Base-by-base conservation (phyloP, 2,329 filamentous ascomycete genomes). In the Albifimbria verrucaria region DNA sequence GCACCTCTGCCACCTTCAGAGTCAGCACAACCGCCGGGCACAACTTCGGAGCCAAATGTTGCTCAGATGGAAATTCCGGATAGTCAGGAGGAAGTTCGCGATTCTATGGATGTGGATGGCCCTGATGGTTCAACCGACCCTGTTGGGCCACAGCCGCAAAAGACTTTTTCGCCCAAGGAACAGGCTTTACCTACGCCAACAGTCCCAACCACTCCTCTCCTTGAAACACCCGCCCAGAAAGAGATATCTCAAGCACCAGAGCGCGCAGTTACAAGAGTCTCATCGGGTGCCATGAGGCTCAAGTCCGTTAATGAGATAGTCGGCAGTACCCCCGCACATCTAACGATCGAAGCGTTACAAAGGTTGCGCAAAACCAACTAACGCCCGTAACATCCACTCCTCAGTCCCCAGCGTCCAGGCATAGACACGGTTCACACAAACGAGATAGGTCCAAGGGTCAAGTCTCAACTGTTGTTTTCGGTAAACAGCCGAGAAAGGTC, bases 401-500 rank as follows among this genome's bases (percentile, higher is more conserved):
- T 51, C 75, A 71, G 56, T 79, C 76, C 15, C 73, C 76, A 4
- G 65, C 65, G 2, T 58, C 67, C 3, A 68, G 67, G 48, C 57
- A 61, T 5, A 63, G 61, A 23, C 57, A 59, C 24, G 51, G 67
- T 7, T 58, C 59, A 24, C 78, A 81, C 54, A 72, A 73, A 39
- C 84, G 81, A 59, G 77, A 81, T 26, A 81, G 77, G 57, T 78
- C 82, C 49, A 87, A 85, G 63, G 84, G 79, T 57, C 87, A 87
- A 60, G 76, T 87, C 15, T 90, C 87, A 1, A 89, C 85, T 0
- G 90, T 94, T 3, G 79, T 93, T 0, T 94, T 95, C 65, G 87
- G 88, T 3, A 91, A 89, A 63, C 83, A 85, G 52, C 73, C 74
- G 1, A 75, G 76, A 58, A 76, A 74, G 46, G 60, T 70, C 20